phyloP scores from a whole-genome alignment of 345 rosid genomes.

The Tarenaya hassleriana region DNA sequence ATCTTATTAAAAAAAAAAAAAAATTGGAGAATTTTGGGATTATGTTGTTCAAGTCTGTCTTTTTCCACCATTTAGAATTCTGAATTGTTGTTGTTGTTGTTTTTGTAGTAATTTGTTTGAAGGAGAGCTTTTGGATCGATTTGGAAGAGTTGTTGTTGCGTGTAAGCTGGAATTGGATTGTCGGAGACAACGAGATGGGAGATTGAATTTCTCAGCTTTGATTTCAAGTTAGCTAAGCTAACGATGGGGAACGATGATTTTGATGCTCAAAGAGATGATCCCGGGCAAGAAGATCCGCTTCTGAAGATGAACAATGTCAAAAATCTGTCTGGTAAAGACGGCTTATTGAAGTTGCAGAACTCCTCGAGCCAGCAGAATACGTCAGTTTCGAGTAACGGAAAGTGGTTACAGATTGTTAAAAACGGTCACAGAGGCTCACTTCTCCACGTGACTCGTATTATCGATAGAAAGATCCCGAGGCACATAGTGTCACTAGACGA shows the following conservation, averaged over 20 bases:
- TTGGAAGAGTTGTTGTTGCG: constrained; percentile 1
- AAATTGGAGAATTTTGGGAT: no score
- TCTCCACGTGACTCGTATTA: constrained; percentile 33
- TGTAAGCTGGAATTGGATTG: no score
- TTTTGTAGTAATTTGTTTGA: constrained; percentile 24
- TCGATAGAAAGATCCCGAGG: constrained; percentile 61
- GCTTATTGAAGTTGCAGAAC: constrained; percentile 25
- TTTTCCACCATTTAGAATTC: no score
- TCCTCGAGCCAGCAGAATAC: constrained; percentile 36
- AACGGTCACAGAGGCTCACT: constrained; percentile 42
- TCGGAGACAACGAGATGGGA: no score
- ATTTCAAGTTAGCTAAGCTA: constrained; percentile 14
- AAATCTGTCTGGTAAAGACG: constrained; percentile 20
- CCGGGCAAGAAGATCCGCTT: constrained; percentile 39
- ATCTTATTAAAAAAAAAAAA: no score
- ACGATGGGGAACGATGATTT: constrained; percentile 45
- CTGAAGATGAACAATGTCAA: constrained; percentile 18
- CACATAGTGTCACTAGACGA: constrained; percentile 67
- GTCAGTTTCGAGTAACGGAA: constrained; percentile 37
- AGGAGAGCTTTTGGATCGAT: constrained; percentile 5
- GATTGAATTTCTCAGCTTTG: constrained; percentile 19
- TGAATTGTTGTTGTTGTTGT: constrained; percentile 1
- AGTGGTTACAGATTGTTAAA: constrained; percentile 44
- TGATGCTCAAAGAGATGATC: constrained; percentile 33
- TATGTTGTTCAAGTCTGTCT: no score